Percentiles rank a stretch among this genome's conserved stretches.
Conservation (phyloP, 2,329 filamentous ascomycete species). For the Alternaria dauci region DNA sequence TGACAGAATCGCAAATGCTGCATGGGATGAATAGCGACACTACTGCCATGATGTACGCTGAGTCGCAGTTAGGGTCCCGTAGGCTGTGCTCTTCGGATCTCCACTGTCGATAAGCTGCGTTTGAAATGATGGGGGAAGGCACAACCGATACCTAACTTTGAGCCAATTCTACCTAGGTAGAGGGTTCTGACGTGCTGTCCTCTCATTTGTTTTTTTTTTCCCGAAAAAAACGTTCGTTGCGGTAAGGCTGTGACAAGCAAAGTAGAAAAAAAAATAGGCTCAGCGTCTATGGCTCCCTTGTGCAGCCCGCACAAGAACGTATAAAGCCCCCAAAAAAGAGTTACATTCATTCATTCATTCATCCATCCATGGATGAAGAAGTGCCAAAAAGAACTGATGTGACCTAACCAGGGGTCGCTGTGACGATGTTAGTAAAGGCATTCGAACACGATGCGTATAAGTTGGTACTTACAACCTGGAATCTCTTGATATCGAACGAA, state of each 20-base stretch:
- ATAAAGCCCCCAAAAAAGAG: too few species aligned
- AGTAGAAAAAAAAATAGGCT: not conserved
- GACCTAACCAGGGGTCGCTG: conserved; percentile 34
- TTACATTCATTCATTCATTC: too few species aligned
- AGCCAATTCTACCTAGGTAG: not conserved
- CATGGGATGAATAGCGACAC: not conserved
- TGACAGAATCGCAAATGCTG: not conserved
- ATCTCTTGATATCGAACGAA: conserved; percentile 42
- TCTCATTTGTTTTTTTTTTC: too few species aligned
- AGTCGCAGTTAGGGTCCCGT: not conserved
- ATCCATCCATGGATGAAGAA: too few species aligned
- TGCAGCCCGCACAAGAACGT: not conserved
- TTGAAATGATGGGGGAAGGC: not conserved
- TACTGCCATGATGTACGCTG: not conserved
- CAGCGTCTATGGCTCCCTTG: not conserved
- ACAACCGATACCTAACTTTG: not conserved
- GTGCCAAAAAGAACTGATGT: conserved; percentile 15
- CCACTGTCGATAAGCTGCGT: not conserved
- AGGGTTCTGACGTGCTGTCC: not conserved
- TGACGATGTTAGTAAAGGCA: not conserved
- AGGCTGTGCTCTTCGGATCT: not conserved
- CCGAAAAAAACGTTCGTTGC: not conserved
- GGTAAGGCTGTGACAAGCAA: not conserved
- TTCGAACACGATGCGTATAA: not conserved
- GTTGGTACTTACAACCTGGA: conserved; percentile 32